Evolutionary conservation across 305 asterid species (phyloP), one percentile per base, ranked within the genome.

Genomic region (Solanum hybrid): DNA sequence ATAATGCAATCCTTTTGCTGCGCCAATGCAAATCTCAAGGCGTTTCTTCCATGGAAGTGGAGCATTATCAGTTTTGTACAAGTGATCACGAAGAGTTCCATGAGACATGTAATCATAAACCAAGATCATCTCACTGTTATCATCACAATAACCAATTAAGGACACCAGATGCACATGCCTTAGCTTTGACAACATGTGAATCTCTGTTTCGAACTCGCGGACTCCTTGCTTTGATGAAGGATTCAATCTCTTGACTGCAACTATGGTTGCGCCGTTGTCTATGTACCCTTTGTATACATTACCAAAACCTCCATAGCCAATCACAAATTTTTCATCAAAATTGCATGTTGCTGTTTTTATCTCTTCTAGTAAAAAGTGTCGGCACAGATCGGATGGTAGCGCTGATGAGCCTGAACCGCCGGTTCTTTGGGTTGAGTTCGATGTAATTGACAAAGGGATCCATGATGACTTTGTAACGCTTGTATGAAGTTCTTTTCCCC

Each of bases 251-350:
- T 95, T 94, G 87, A 94, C 89, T 0, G 97, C 95, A 8, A 94
- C 95, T 5, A 87, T 11, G 34, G 92, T 92, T 88, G 90, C 86
- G 3, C 91, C 91, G 20, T 90, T 69, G 87, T 93, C 94, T 6
- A 94, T 89, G 88, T 35, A 89, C 7, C 95, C 95, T 89, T 88
- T 93, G 91, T 95, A 94, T 24, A 94, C 95, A 61, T 91, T 94
- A 31, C 95, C 96, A 12, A 95, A 95, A 5, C 98, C 97, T 64
- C 95, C 97, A n/a, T 29, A 83, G 7, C 97, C 98, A 11, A 94
- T 88, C 31, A 95, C 87, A 57, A 86, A 91, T 14, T 26, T 83
- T 11, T 92, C 78, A 24, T 95, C 90, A 79, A 95, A 95, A 87
- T 92, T 90, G 31, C 89, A 79, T 3, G 98, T 94, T 3, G 95